Evolutionary conservation across 371 early-diverging fungal species (phyloP).

Genomic region (Coemansia sp.): DNA sequence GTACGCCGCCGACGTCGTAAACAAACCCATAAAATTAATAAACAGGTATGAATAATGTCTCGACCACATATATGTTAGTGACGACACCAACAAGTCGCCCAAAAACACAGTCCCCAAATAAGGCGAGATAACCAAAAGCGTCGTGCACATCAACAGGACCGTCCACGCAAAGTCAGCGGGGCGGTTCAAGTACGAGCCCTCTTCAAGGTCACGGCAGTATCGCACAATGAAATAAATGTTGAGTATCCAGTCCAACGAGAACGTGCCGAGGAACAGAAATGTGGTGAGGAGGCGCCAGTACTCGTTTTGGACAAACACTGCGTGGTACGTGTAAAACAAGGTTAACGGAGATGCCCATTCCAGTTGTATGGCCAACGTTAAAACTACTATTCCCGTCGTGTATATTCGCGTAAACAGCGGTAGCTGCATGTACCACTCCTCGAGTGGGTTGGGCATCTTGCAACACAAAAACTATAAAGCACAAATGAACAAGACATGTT

Average conservation of each 20-base stretch:
- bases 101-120: conserved; percentile 77
- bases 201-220: conserved; percentile 91
- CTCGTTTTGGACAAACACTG: conserved; percentile 66
- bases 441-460: conserved; percentile 63
- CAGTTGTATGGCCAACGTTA: conserved; percentile 71
- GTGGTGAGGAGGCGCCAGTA: conserved; percentile 91
- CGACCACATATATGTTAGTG: conserved; percentile 94
- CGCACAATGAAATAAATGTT: conserved; percentile 90
- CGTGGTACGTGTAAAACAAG: conserved; percentile 74
- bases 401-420: conserved; percentile 85
- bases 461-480: background rate
- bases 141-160: conserved; percentile 66
- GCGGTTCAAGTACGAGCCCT: conserved; percentile 84
- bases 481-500: background rate
- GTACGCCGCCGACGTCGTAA: conserved; percentile 89
- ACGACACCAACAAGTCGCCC: conserved; percentile 78
- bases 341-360: conserved; percentile 71
- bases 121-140: conserved; percentile 62
- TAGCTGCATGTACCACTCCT: conserved; percentile 90
- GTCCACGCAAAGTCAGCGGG: conserved; percentile 90
- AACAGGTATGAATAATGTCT: conserved; percentile 83
- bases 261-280: conserved; percentile 86
- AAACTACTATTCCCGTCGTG: conserved; percentile 70
- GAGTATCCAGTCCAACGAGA: conserved; percentile 87
- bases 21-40: conserved; percentile 83